These are phyloP conservation scores for Syzygium jambos DNA, from an alignment of 345 rosid genomes.

Conservation along the genomic window DNA sequence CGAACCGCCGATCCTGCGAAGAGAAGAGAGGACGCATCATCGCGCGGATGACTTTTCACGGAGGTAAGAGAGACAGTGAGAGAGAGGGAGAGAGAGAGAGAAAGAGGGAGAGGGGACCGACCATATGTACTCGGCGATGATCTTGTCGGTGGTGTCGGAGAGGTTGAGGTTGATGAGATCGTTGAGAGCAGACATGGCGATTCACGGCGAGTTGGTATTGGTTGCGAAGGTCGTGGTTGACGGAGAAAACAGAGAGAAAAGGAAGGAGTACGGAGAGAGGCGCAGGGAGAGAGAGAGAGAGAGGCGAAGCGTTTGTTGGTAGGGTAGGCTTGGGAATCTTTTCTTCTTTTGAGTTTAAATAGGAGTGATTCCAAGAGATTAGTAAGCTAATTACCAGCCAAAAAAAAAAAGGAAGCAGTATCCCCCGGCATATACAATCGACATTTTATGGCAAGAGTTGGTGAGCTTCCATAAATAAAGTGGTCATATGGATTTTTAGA, in stretches of 20 bases:
- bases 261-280: neutral
- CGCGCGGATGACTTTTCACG: neutral
- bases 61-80: neutral
- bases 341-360: neutral
- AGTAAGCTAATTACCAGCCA: neutral
- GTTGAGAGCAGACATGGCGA: constrained; percentile 13
- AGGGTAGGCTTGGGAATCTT: neutral
- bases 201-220: neutral
- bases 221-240: neutral
- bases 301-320: neutral
- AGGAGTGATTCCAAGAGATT: neutral
- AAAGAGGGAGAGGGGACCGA: neutral
- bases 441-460: neutral
- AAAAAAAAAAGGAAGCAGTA: neutral
- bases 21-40: neutral
- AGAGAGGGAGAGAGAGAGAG: neutral
- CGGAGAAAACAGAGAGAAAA: neutral
- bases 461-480: neutral
- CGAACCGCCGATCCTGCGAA: constrained; percentile 65
- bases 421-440: neutral
- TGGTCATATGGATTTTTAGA: no score
- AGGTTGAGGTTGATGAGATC: constrained; percentile 66
- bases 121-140: constrained; percentile 86
- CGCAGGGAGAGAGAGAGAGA: no score
- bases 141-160: constrained; percentile 39